Base-by-base conservation (phyloP, 495 filamentous ascomycete species). In the Daldinia concentrica region DNA sequence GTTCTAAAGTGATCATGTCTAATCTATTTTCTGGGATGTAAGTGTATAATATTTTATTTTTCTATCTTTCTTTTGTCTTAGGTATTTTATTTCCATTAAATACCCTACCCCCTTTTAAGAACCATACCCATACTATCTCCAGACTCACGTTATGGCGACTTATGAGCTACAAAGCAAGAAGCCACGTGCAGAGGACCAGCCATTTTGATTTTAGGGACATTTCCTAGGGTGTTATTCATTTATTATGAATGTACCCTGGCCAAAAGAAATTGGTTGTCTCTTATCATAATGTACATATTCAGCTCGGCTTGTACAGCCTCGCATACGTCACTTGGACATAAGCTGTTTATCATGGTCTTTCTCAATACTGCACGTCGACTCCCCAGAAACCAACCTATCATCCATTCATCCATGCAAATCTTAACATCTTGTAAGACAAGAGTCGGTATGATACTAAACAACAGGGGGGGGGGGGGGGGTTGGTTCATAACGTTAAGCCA, bases 1-100 rank as follows among this genome's bases (percentile, higher is more conserved):
- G 68, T 52, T 71, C 57, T 66, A 32, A 62, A 59, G 66, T 51
- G 77, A 86, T 72, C 62, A 93, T 93, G 91, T 89, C 90, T 65
- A 91, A 89, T 78, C 85, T 92, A 77, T 91, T 93, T 75, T 91
- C 91, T 77, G 91, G 90, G 78, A 90, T 93, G 91, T 93, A 85
- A 86, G 90, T 91, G 61, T 27, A 70, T 24, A 34, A 57, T 64
- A 29, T 39, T 56, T 71, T 52, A 39, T 52, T 73, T 68, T 45
- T 43, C 30, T 60, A 41, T 65, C 43, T 37, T 39, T 58, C 61
- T 15, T 56, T 27, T 62, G 2, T 30, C 26, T 15, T 48, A n/a
- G n/a, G n/a, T n/a, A 24, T 45, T 55, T 26, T 56, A 26, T 32
- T 45, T 55, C n/a, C 32, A n/a, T 29, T 52, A 32, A 48, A 62